Base-by-base conservation (phyloP, 208 protist genomes). In the Porcisia hertigi region DNA sequence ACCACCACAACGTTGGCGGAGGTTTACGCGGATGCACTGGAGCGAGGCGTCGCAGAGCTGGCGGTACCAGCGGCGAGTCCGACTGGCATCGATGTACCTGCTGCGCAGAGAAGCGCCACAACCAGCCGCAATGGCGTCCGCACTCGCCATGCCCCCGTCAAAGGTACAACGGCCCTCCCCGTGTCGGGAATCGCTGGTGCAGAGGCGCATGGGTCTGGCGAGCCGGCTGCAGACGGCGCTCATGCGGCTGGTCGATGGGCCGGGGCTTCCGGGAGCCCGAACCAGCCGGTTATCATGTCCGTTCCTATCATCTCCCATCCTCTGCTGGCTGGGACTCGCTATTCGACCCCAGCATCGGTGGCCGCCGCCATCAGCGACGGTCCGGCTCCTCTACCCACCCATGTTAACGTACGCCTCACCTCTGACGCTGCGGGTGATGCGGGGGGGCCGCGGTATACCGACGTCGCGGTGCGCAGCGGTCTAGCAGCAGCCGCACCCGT, bases 1-100 rank as follows among this genome's bases (percentile, higher is more conserved):
- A 89, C 85, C 49, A 84, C 73, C n/a, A 81, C 84, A 5, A 82
- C 84, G 0, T 59, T 92, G 23, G 81, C 80, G 0, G 86, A 93
- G 70, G 76, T 88, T 45, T 90, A 78, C 75, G 63, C 82, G 7
- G 74, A 77, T 16, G 77, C 79, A 43, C 58, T 82, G 69, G 73
- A 81, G 77, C 75, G 73, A 25, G 73, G 77, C 74, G 39, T n/a
- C 12, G 11, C 23, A 41, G 58, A 47, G 16, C 66, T 34, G 70
- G 43, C 23, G 18, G 70, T 41, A 34, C 18, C 16, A 60, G 25
- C 36, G 1, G 6, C 70, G 34, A 43, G 14, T 34, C 20, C 41
- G 1, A 14, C 63, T 18, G 18, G 36, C 14, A 16, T n/a, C 34
- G 41, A 18, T 47, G 41, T 36, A 36, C 47, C 39, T 20, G 18